Conservation (phyloP, 495 filamentous ascomycete species). For the Daldinia decipiens region DNA sequence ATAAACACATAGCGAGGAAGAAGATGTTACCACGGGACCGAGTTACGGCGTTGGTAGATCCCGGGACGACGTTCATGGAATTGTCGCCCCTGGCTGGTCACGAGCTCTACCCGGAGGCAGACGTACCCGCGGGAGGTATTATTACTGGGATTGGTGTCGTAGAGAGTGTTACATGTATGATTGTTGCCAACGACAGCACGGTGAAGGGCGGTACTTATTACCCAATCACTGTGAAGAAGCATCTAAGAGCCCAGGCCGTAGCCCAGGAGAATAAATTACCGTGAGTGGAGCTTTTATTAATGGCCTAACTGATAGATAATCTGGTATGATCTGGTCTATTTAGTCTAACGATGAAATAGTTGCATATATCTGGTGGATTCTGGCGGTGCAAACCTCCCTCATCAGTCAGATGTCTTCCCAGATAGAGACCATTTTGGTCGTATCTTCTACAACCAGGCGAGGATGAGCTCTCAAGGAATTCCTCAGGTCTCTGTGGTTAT, state of each 20-base stretch:
- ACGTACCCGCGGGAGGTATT: constrained; percentile 79
- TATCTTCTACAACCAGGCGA: constrained; percentile 99
- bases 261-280: constrained; percentile 83
- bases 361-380: constrained; percentile 98
- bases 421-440: constrained; percentile 95
- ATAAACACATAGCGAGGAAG: constrained; percentile 86
- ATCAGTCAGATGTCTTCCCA: constrained; percentile 97
- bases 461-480: constrained; percentile 85
- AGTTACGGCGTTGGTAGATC: constrained; percentile 86
- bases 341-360: constrained; percentile 44
- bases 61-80: constrained; percentile 90
- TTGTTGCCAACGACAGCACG: constrained; percentile 97
- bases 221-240: constrained; percentile 98
- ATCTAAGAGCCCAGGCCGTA: constrained; percentile 90
- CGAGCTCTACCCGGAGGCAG: constrained; percentile 83
- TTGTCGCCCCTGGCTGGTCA: constrained; percentile 88
- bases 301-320: neutral
- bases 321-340: neutral
- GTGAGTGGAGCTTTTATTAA: constrained; percentile 49
- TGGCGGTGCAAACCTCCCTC: constrained; percentile 93
- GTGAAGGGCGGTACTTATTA: constrained; percentile 99
- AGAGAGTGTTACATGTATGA: constrained; percentile 89
- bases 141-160: constrained; percentile 93
- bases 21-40: constrained; percentile 97
- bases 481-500: constrained; percentile 96